phyloP scores from a whole-genome alignment of 169 alveolate species.

The Cystoisospora suis region DNA sequence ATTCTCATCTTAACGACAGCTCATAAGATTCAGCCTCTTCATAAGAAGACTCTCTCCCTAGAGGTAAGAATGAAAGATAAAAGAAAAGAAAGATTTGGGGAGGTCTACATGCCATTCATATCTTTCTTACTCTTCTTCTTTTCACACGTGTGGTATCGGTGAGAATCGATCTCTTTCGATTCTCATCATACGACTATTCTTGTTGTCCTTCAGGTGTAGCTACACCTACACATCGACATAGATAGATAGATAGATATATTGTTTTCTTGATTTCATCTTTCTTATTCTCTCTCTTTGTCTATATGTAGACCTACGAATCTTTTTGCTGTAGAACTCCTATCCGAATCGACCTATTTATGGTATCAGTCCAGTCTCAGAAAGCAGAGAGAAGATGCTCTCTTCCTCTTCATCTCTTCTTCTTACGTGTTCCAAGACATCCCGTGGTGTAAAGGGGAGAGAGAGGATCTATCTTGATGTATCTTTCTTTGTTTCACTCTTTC shows the following conservation, averaged over 20 bases:
- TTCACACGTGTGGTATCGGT: neutral
- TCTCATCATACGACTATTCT: neutral
- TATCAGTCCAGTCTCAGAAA: neutral
- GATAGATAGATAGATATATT: too few relatives aligned
- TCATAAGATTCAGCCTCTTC: conserved; percentile 37
- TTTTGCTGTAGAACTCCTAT: neutral
- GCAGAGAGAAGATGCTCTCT: neutral
- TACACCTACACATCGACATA: neutral
- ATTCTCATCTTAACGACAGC: conserved; percentile 34
- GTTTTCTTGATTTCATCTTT: neutral
- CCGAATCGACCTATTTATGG: neutral
- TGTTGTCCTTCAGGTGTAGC: neutral
- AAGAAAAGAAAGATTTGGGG: too few relatives aligned
- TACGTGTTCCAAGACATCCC: too few relatives aligned
- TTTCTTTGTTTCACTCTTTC: neutral
- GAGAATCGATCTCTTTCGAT: neutral
- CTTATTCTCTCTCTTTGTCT: too few relatives aligned
- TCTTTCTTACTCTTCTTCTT: too few relatives aligned
- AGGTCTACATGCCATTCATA: too few relatives aligned
- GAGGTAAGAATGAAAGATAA: too few relatives aligned
- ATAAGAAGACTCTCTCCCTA: too few relatives aligned
- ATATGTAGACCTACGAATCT: neutral
- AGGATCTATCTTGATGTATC: neutral
- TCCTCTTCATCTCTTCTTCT: neutral
- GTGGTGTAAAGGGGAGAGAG: too few relatives aligned